phyloP scores from a whole-genome alignment of 2,329 filamentous ascomycete genomes.

The Sphaerulina populicola region DNA sequence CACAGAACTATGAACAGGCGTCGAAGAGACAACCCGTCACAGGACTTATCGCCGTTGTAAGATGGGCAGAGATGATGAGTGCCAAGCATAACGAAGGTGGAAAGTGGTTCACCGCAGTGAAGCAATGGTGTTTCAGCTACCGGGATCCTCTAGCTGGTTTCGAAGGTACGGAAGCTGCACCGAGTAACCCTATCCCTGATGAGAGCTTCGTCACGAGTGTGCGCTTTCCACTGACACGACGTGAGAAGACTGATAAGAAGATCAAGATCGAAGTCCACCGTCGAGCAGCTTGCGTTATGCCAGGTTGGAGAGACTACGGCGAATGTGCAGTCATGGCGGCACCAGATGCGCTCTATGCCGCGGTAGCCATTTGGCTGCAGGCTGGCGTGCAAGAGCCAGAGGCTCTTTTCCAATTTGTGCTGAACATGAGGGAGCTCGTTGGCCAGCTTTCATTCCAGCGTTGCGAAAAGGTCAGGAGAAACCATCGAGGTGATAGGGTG shows the following conservation, averaged over 20 bases:
- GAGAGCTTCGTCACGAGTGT: constrained; percentile 2
- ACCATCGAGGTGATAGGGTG: no score
- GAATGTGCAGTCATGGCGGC: background rate
- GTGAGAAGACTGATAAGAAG: background rate
- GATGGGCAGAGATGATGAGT: constrained; percentile 13
- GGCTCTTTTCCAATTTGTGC: background rate
- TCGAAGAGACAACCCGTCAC: background rate
- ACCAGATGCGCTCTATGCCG: background rate
- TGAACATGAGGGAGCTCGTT: constrained; percentile 1
- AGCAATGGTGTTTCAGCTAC: constrained; percentile 14
- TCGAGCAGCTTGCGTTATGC: constrained; percentile 12
- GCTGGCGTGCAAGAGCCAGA: background rate
- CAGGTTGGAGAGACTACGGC: constrained; percentile 6
- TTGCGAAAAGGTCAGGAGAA: no score
- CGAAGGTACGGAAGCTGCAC: background rate
- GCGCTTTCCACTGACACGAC: background rate
- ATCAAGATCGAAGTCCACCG: constrained; percentile 4
- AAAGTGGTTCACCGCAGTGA: constrained; percentile 10
- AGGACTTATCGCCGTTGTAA: constrained; percentile 8
- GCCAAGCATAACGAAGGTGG: background rate
- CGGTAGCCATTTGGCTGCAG: background rate
- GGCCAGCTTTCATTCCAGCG: background rate
- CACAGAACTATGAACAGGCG: background rate
- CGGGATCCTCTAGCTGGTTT: background rate
- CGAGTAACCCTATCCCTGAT: background rate